phyloP scores from a whole-genome alignment of 2,329 filamentous ascomycete genomes.

The Coccinonectria pachysandricola region DNA sequence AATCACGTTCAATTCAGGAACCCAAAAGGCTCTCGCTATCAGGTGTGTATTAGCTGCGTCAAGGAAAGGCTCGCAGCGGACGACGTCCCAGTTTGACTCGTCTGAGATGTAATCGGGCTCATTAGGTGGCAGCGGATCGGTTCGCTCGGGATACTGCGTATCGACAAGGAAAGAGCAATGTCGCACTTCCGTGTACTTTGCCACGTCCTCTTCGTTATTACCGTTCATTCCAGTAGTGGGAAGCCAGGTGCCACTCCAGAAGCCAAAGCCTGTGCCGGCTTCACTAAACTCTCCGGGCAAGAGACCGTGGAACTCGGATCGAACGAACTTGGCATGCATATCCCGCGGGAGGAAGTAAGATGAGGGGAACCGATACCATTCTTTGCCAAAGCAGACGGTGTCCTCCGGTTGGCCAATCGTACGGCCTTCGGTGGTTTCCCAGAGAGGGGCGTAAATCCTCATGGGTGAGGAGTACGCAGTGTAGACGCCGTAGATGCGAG shows the following conservation, averaged over 20 bases:
- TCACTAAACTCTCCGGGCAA: constrained; percentile 86
- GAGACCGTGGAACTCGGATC: constrained; percentile 79
- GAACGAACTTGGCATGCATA: constrained; percentile 80
- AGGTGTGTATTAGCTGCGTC: constrained; percentile 66
- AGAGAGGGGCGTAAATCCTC: constrained; percentile 57
- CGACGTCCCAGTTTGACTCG: constrained; percentile 61
- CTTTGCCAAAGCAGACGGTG: constrained; percentile 81
- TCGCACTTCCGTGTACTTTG: constrained; percentile 73
- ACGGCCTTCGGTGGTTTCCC: constrained; percentile 37
- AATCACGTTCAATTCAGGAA: constrained; percentile 61
- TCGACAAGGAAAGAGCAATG: constrained; percentile 81
- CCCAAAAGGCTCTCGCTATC: constrained; percentile 68
- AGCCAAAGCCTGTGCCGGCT: constrained; percentile 55
- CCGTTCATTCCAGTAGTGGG: constrained; percentile 84
- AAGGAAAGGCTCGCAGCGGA: constrained; percentile 70
- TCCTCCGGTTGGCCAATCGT: constrained; percentile 50
- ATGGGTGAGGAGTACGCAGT: constrained; percentile 77
- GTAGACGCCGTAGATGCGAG: constrained; percentile 67
- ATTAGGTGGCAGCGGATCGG: constrained; percentile 42
- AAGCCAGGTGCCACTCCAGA: constrained; percentile 77
- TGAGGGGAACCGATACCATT: constrained; percentile 96
- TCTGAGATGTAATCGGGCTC: constrained; percentile 78
- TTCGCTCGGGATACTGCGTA: constrained; percentile 59
- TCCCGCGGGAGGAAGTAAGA: constrained; percentile 82
- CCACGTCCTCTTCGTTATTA: constrained; percentile 72